These are phyloP conservation scores for Pochonia chlamydosporia DNA, from an alignment of 2,329 filamentous ascomycete species.

Conservation along the genomic window DNA sequence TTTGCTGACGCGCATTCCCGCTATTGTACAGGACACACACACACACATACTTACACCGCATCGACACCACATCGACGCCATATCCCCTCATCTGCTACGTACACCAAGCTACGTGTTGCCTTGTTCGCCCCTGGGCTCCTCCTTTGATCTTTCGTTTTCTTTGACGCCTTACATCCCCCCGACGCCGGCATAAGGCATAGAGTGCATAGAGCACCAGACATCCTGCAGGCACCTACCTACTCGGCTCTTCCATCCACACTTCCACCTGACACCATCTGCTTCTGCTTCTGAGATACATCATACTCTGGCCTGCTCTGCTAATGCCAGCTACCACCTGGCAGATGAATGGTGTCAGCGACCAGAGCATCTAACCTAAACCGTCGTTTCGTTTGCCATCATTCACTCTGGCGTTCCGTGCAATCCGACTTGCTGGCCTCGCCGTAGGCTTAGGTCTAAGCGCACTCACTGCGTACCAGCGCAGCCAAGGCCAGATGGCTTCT, in stretches of 20 bases:
- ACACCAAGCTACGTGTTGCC: neutral
- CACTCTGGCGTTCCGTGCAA: slow-evolving; percentile 51
- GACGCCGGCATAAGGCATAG: neutral
- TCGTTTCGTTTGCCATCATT: neutral
- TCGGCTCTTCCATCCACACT: neutral
- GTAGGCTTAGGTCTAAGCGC: slow-evolving; percentile 54
- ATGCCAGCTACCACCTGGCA: neutral
- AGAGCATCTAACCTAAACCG: neutral
- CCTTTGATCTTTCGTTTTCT: neutral
- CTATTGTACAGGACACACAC: neutral
- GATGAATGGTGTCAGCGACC: neutral
- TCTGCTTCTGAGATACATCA: neutral
- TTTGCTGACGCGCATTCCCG: neutral
- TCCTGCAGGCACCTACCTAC: neutral
- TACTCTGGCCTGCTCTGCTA: neutral
- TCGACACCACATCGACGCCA: neutral
- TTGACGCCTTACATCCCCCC: neutral
- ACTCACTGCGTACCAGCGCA: slow-evolving; percentile 47
- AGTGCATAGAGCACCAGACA: neutral
- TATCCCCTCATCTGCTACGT: neutral
- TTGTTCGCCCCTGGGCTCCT: neutral
- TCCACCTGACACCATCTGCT: neutral
- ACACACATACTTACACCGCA: too few relatives aligned
- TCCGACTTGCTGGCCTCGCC: slow-evolving; percentile 49
- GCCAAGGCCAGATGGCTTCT: slow-evolving; percentile 37